phyloP scores from a whole-genome alignment of 768 basidiomycete species.

The Galerina sulciceps region DNA sequence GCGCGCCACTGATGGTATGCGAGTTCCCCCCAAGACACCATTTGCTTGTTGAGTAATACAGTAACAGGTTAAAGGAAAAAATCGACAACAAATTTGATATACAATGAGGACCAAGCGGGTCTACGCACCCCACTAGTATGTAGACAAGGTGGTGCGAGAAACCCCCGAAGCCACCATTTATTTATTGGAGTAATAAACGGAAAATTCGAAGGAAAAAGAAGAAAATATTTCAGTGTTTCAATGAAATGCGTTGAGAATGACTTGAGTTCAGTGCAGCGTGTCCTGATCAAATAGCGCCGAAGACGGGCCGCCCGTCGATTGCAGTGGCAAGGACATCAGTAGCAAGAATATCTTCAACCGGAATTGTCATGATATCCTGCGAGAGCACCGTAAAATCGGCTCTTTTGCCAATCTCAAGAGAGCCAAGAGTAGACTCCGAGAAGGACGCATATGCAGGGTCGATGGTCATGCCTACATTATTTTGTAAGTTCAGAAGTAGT shows the following conservation, averaged over 20 bases:
- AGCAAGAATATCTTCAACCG: slow-evolving; percentile 58
- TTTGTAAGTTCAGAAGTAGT: not conserved
- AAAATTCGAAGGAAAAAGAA: not conserved
- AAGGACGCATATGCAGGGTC: slow-evolving; percentile 90
- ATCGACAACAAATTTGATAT: not conserved
- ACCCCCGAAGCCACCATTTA: not conserved
- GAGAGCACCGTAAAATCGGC: slow-evolving; percentile 90
- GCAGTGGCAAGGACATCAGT: slow-evolving; percentile 77
- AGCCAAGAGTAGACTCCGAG: slow-evolving; percentile 73
- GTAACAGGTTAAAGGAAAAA: not conserved
- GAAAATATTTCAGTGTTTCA: not conserved
- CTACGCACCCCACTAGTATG: too few relatives aligned
- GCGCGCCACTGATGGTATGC: not conserved
- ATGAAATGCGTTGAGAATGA: not conserved
- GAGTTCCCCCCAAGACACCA: not conserved
- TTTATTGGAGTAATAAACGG: too few relatives aligned
- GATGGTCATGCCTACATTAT: slow-evolving; percentile 76
- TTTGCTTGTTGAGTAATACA: too few relatives aligned
- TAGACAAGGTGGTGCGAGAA: not conserved
- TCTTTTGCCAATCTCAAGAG: slow-evolving; percentile 74
- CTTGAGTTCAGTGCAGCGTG: not conserved
- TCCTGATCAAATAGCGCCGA: slow-evolving; percentile 33
- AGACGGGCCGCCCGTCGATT: slow-evolving; percentile 69
- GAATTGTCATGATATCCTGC: slow-evolving; percentile 77
- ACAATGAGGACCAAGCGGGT: not conserved